A percentile compares a stretch with the other conserved stretches of the same genome.
Evolutionary conservation across 2,329 filamentous ascomycete genomes (phyloP).

Genomic region (Sporothrix humicola): DNA sequence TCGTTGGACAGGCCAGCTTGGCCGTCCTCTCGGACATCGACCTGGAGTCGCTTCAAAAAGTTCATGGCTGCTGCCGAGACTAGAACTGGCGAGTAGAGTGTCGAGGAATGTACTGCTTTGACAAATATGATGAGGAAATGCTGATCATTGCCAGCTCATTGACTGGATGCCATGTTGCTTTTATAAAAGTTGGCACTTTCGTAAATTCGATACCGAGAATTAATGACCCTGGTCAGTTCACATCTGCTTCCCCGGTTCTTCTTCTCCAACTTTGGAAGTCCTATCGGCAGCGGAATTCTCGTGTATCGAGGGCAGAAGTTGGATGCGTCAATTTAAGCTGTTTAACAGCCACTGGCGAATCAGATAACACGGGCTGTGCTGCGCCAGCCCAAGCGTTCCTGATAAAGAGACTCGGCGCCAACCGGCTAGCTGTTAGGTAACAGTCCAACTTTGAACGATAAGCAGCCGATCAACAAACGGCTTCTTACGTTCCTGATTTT

Average conservation of each 20-base stretch:
- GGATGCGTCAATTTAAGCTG: neutral
- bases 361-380: constrained; percentile 10
- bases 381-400: neutral
- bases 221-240: neutral
- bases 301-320: neutral
- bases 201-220: neutral
- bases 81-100: neutral
- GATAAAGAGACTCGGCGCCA: constrained; percentile 21
- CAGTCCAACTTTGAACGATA: neutral
- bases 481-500: neutral
- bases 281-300: constrained; percentile 1
- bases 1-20: constrained; percentile 41
- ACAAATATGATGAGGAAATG: constrained; percentile 5
- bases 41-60: constrained; percentile 38
- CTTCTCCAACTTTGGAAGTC: constrained; percentile 3
- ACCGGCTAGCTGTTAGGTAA: neutral
- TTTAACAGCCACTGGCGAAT: constrained; percentile 24
- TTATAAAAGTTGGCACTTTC: neutral
- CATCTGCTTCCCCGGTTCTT: neutral
- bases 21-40: constrained; percentile 33
- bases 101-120: neutral
- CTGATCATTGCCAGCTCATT: neutral
- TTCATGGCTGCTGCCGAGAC: constrained; percentile 18
- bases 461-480: neutral
- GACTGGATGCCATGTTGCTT: constrained; percentile 10